These are phyloP conservation scores for Vaccinium corymbosum DNA, from an alignment of 148 eudicot species.

Conservation along the genomic window DNA sequence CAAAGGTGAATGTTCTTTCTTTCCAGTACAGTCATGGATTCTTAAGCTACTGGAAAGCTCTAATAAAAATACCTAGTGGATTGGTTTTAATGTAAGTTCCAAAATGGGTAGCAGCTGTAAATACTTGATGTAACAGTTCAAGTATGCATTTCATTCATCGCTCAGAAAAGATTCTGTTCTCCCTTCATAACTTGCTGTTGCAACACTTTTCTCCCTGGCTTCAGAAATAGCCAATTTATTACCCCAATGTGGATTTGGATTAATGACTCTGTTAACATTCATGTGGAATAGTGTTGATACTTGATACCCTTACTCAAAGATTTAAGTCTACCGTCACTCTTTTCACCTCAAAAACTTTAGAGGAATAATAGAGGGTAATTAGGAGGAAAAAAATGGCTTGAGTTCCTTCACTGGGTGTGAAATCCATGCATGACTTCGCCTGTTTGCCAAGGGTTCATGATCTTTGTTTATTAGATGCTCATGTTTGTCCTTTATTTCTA, in stretches of 20 bases:
- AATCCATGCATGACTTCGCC: no score
- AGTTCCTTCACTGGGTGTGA: no score
- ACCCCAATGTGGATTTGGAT: not conserved
- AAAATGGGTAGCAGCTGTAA: not conserved
- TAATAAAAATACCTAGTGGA: not conserved
- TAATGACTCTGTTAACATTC: no score
- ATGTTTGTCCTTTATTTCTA: not conserved
- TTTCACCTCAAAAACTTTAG: no score
- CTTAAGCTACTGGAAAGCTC: not conserved
- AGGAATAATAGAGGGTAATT: no score
- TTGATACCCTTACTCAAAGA: no score
- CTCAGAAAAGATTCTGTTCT: not conserved
- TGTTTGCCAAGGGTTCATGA: not conserved
- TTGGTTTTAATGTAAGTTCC: not conserved
- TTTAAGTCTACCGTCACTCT: no score
- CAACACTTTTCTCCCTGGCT: not conserved
- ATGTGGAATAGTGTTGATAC: no score
- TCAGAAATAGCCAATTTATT: not conserved
- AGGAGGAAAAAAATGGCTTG: no score
- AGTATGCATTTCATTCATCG: not conserved
- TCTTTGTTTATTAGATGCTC: constrained; percentile 12
- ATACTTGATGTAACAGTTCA: not conserved
- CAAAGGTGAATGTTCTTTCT: not conserved
- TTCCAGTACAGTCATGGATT: not conserved
- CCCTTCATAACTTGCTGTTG: not conserved